Percentiles rank a stretch among this genome's conserved stretches.
Conservation (phyloP, 345 rosid genomes). For the Erysimum cheiranthoides region DNA sequence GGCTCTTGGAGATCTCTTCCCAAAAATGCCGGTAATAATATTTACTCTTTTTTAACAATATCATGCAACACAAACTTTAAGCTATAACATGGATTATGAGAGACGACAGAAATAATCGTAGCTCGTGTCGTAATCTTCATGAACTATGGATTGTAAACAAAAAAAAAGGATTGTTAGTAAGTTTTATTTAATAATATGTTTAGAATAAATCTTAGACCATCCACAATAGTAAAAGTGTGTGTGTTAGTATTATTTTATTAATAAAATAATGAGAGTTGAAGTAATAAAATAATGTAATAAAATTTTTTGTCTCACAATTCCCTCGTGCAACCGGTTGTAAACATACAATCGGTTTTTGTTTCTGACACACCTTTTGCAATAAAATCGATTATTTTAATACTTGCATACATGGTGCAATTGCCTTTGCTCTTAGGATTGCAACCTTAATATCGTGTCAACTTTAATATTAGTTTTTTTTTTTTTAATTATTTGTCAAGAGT, state of each 20-base stretch:
- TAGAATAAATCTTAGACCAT: neutral
- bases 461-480: constrained; percentile 12
- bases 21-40: constrained; percentile 45
- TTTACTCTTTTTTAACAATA: neutral
- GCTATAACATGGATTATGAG: neutral
- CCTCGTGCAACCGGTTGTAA: too few relatives aligned
- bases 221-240: too few relatives aligned
- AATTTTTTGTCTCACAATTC: too few relatives aligned
- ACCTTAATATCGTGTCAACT: neutral
- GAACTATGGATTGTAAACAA: neutral
- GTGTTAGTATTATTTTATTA: too few relatives aligned
- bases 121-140: constrained; percentile 17
- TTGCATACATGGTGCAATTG: too few relatives aligned
- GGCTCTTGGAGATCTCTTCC: constrained; percentile 54
- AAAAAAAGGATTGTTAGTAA: neutral
- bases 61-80: constrained; percentile 7
- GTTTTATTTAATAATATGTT: neutral
- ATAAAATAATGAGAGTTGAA: too few relatives aligned
- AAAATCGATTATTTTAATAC: too few relatives aligned
- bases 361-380: too few relatives aligned
- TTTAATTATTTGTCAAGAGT: constrained; percentile 12
- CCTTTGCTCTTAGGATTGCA: too few relatives aligned
- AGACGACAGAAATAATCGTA: neutral
- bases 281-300: too few relatives aligned
- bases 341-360: too few relatives aligned